A percentile compares a stretch with the other conserved stretches of the same genome.
Conservation (phyloP, 2,329 filamentous ascomycete genomes). For the Trichoderma atroviride region DNA sequence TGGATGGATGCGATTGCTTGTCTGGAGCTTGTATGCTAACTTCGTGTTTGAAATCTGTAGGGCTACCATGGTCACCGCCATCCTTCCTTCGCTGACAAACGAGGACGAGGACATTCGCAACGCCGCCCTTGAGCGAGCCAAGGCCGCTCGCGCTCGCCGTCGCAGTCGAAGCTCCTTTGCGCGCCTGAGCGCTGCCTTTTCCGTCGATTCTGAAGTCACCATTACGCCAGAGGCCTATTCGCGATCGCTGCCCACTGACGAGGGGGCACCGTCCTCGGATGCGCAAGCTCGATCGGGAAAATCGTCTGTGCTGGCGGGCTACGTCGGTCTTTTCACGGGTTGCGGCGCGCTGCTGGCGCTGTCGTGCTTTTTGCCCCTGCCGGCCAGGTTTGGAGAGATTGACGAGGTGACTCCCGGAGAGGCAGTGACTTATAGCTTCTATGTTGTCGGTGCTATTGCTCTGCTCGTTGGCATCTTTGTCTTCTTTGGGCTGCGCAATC, state of each 20-base stretch:
- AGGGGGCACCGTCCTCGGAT: conserved; percentile 31
- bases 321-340: conserved; percentile 90
- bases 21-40: background rate
- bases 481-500: conserved; percentile 71
- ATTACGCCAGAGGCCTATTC: conserved; percentile 69
- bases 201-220: conserved; percentile 72
- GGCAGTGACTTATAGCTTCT: conserved; percentile 83
- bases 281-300: conserved; percentile 43
- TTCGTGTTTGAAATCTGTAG: conserved; percentile 38
- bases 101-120: conserved; percentile 43
- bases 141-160: conserved; percentile 36
- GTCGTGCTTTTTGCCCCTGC: conserved; percentile 80
- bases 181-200: conserved; percentile 64
- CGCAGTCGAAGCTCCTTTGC: conserved; percentile 37
- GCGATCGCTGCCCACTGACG: conserved; percentile 39
- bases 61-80: conserved; percentile 95
- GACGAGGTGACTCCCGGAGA: conserved; percentile 71
- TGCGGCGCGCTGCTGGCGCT: conserved; percentile 88
- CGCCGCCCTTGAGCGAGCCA: conserved; percentile 36
- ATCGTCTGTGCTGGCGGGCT: conserved; percentile 71
- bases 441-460: conserved; percentile 76
- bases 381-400: conserved; percentile 72
- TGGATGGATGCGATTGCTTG: background rate
- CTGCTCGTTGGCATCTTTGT: conserved; percentile 74
- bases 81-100: conserved; percentile 72